Evolutionary conservation across 2,329 filamentous ascomycete genomes (phyloP), one percentile per base, ranked within the genome.

Genomic region (Ophiostoma sp.): DNA sequence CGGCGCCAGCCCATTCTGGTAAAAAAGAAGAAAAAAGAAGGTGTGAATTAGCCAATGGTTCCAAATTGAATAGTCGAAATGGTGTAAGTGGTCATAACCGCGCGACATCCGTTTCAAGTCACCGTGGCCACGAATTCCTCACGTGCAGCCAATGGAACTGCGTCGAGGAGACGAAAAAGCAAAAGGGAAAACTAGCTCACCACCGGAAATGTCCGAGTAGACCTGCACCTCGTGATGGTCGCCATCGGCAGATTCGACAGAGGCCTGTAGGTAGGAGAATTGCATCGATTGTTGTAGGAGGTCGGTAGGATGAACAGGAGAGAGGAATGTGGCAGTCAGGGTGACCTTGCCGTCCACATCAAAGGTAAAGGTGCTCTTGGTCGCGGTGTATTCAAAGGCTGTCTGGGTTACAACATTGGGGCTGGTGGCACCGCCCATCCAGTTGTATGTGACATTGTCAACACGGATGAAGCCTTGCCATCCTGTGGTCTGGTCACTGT

Each of bases 391-490:
- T 73, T 89, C 86, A 78, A 89, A 90, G 0, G 87, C 83, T 1
- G 85, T 87, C 79, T 94, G 92, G 25, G 87, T 86, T 8, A 87
- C 90, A 3, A 83, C 80, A 5, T 83, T 80, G 0, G 84, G 82
- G 4, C 85, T 85, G 0, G 83, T 79, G 7, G 86, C 87, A 19
- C 82, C 82, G 6, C 91, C 91, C 88, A 93, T 88, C 91, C 91
- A 93, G 74, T 87, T 89, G 81, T 90, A 91, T 36, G 86, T 78
- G 59, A 81, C 80, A 55, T 87, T 88, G 79, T 94, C 92, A 1
- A 94, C 91, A 52, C 86, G 87, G 75, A 94, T 87, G 76, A 93
- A 82, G 19, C 92, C 92, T 73, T 89, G 84, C 91, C 91, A 94
- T 42, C 87, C 91, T 45, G 85, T 87, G 31, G 87, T 80, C 75